Conservation (phyloP, 2,329 filamentous ascomycete genomes). For the Emmonsiellopsis sp. region DNA sequence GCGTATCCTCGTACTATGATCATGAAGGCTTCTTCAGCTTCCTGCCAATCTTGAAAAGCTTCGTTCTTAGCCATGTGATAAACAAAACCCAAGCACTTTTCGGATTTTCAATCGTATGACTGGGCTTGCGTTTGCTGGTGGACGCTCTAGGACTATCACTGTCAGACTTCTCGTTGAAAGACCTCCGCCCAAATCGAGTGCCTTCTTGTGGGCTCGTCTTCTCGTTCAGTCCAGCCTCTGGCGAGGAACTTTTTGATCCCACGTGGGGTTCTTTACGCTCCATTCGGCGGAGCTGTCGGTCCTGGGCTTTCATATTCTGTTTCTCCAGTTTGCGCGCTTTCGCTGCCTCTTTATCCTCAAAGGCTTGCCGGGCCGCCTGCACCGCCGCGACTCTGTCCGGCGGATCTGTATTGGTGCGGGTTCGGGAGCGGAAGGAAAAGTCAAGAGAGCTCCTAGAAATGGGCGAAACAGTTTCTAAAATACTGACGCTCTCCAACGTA, state of each 20-base stretch:
- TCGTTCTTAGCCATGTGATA: constrained; percentile 47
- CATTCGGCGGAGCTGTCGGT: constrained; percentile 33
- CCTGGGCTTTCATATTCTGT: constrained; percentile 41
- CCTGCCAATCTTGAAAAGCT: constrained; percentile 42
- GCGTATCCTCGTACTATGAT: too few species aligned
- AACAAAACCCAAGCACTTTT: constrained; percentile 42
- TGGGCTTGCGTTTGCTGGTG: not conserved
- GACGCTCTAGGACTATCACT: not conserved
- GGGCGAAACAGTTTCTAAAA: constrained; percentile 42
- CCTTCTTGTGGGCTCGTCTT: not conserved
- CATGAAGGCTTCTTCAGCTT: constrained; percentile 14
- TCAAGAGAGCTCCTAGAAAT: constrained; percentile 49
- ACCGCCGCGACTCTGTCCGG: constrained; percentile 47
- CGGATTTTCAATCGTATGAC: constrained; percentile 11
- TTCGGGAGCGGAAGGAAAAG: constrained; percentile 42
- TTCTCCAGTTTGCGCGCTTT: constrained; percentile 47
- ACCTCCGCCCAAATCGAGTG: not conserved
- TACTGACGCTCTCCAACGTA: constrained; percentile 40
- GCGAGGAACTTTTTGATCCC: not conserved
- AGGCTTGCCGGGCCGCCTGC: constrained; percentile 46
- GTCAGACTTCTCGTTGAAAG: not conserved
- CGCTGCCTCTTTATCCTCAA: constrained; percentile 49
- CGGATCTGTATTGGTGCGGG: constrained; percentile 39
- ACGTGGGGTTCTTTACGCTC: constrained; percentile 25
- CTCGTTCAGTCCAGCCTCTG: not conserved